Evolutionary conservation across 2,329 filamentous ascomycete genomes (phyloP).

Genomic region (Microdochium trichocladiopsis): DNA sequence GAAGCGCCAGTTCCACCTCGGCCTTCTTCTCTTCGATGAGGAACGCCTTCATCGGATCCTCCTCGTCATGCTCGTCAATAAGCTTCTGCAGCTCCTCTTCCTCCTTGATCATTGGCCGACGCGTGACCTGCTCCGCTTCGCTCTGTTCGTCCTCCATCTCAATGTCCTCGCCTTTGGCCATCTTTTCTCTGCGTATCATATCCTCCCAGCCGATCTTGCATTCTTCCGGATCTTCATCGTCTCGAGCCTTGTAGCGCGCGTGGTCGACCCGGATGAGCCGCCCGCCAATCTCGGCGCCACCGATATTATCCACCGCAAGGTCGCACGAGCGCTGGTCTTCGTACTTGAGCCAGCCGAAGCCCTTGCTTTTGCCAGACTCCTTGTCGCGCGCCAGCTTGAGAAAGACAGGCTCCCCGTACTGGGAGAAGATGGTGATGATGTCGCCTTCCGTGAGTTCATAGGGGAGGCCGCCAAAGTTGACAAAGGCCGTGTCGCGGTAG

Average conservation of each 20-base stretch:
- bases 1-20: conserved; percentile 68
- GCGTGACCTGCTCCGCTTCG: conserved; percentile 27
- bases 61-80: conserved; percentile 78
- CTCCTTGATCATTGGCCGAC: conserved; percentile 65
- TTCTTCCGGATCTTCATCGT: conserved; percentile 64
- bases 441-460: conserved; percentile 94
- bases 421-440: conserved; percentile 91
- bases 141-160: conserved; percentile 33
- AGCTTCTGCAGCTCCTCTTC: conserved; percentile 73
- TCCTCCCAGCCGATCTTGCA: conserved; percentile 53
- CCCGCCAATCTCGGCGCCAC: conserved; percentile 76
- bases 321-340: conserved; percentile 96
- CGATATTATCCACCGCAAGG: conserved; percentile 90
- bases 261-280: conserved; percentile 84
- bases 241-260: conserved; percentile 80
- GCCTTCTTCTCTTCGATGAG: conserved; percentile 87
- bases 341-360: conserved; percentile 96
- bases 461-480: conserved; percentile 92
- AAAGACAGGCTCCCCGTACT: conserved; percentile 92
- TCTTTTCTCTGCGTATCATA: conserved; percentile 45
- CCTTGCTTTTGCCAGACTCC: conserved; percentile 89
- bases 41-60: conserved; percentile 95
- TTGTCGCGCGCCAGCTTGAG: conserved; percentile 90
- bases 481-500: conserved; percentile 93
- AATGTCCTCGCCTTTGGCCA: conserved; percentile 24